Conservation (phyloP, 768 basidiomycete species). For the Suillus weaverae region DNA sequence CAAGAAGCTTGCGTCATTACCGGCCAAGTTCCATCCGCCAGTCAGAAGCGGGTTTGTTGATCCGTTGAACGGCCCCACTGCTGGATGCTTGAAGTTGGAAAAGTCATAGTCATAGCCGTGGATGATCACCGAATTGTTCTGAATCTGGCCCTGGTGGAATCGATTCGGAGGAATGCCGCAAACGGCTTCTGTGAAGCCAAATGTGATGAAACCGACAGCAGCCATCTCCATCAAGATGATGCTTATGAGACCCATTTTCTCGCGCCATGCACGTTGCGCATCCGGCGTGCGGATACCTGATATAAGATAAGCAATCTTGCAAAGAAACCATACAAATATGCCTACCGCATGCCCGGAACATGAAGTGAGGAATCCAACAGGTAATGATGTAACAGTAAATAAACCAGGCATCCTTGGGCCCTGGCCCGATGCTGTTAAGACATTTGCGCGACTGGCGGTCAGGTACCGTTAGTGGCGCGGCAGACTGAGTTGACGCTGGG, state of each 20-base stretch:
- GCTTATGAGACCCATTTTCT: conserved; percentile 91
- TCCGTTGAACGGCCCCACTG: conserved; percentile 70
- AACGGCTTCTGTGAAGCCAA: conserved; percentile 94
- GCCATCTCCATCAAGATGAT: conserved; percentile 87
- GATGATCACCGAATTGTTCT: conserved; percentile 82
- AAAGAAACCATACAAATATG: conserved; percentile 1
- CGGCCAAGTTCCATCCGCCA: conserved; percentile 72
- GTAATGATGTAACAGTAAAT: conserved; percentile 89
- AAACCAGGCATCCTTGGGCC: conserved; percentile 95
- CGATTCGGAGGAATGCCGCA: conserved; percentile 87
- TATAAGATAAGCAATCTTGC: conserved; percentile 13
- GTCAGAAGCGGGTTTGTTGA: conserved; percentile 80
- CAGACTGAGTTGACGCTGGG: conserved; percentile 41
- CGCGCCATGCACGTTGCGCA: conserved; percentile 95
- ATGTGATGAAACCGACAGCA: conserved; percentile 94
- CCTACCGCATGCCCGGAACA: conserved; percentile 79
- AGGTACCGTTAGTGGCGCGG: conserved; percentile 38
- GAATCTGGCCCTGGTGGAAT: conserved; percentile 77
- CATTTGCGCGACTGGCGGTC: conserved; percentile 47
- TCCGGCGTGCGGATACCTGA: conserved; percentile 87
- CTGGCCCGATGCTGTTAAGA: conserved; percentile 75
- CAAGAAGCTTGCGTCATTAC: conserved; percentile 90
- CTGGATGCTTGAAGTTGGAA: conserved; percentile 81
- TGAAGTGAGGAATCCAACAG: conserved; percentile 73
- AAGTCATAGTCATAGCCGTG: conserved; percentile 96